Conservation (phyloP, 768 basidiomycete genomes). For the Leccinum sublutescens region DNA sequence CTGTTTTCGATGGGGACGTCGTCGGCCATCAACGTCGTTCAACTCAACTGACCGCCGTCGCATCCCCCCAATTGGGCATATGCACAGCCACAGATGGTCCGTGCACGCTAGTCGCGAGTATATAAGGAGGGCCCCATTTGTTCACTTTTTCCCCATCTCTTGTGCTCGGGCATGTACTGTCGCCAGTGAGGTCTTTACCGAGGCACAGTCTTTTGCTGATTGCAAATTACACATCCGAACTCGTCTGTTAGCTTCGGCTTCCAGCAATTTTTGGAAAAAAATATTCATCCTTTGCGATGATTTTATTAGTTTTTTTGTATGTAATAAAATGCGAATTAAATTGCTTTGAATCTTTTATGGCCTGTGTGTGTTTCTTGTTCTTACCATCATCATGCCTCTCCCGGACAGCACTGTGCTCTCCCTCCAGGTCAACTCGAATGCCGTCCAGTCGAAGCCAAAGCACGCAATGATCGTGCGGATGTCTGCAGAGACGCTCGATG, state of each 20-base stretch:
- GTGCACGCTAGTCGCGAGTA: constrained; percentile 10
- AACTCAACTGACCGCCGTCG: neutral
- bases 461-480: constrained; percentile 75
- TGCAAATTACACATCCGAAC: constrained; percentile 98
- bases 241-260: constrained; percentile 85
- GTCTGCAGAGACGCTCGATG: constrained; percentile 69
- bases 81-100: constrained; percentile 19
- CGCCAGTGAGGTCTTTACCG: constrained; percentile 95
- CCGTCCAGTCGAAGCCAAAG: constrained; percentile 60
- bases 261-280: constrained; percentile 85
- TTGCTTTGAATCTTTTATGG: neutral
- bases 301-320: neutral
- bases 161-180: constrained; percentile 96
- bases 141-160: constrained; percentile 54
- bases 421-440: constrained; percentile 55
- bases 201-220: constrained; percentile 95
- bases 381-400: constrained; percentile 56
- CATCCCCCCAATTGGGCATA: neutral
- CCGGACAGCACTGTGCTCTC: constrained; percentile 53
- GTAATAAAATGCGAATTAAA: neutral
- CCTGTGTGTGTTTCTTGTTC: too few relatives aligned
- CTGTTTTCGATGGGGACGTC: constrained; percentile 46
- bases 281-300: neutral
- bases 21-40: constrained; percentile 16
- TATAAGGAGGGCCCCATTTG: constrained; percentile 2